Evolutionary conservation across 805 yeast genomes (phyloP).

Genomic region (Ogataea philodendri): DNA sequence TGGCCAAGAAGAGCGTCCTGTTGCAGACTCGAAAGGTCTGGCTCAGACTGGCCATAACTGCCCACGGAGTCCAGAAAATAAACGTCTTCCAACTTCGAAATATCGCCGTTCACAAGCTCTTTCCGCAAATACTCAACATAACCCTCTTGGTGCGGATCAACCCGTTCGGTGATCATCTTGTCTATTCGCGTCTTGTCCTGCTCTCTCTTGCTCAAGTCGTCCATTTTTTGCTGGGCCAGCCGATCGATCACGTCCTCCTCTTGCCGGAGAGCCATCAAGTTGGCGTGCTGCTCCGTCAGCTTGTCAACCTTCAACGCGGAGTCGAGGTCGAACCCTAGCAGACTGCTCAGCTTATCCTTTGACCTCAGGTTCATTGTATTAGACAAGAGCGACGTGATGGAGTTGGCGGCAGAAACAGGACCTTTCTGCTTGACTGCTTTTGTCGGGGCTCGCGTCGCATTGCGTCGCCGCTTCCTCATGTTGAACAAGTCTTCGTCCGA

Average conservation of each 20-base stretch:
- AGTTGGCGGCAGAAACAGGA: too few relatives aligned
- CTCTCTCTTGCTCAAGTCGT: conserved; percentile 6
- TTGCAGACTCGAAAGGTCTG: neutral
- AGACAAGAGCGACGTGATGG: conserved; percentile 10
- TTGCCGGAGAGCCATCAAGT: conserved; percentile 11
- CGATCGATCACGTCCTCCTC: conserved; percentile 22
- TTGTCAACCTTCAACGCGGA: conserved; percentile 14
- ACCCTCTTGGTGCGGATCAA: conserved; percentile 8
- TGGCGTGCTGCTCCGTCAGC: conserved; percentile 13
- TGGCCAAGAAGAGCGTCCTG: conserved; percentile 2
- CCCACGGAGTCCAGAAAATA: conserved; percentile 16
- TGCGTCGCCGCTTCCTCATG: conserved; percentile 5
- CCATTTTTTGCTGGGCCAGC: conserved; percentile 14
- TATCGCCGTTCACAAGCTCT: conserved; percentile 10
- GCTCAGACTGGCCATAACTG: conserved; percentile 1
- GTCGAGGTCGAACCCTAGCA: conserved; percentile 22
- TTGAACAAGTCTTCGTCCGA: conserved; percentile 15
- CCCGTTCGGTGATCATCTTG: conserved; percentile 6
- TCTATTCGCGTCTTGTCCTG: conserved; percentile 10
- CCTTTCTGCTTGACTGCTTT: conserved; percentile 2
- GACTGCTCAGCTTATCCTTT: conserved; percentile 15
- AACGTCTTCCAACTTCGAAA: conserved; percentile 16
- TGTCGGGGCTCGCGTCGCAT: conserved; percentile 1
- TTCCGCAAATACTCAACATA: conserved; percentile 17
- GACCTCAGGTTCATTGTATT: conserved; percentile 7